Base-by-base conservation (phyloP, 805 yeast genomes). In the Wickerhamiella australiensis region DNA sequence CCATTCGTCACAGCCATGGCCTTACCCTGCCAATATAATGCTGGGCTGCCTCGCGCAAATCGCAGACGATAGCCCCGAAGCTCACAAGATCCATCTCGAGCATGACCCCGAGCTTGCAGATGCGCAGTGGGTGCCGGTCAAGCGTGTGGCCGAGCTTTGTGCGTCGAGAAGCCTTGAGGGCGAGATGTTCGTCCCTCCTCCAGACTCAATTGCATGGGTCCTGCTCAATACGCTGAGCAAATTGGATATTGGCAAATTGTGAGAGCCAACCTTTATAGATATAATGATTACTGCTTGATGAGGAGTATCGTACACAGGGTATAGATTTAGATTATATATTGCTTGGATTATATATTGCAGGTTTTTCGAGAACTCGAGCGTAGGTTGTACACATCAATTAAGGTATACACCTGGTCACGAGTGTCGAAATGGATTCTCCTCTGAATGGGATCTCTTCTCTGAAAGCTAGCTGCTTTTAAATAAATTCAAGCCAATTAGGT, bases 1-100 rank as follows among this genome's bases (percentile, higher is more conserved):
- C 48, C 66, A 81, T 20, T 71, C 78, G 57, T 76, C 92, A 11
- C 97, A 90, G 66, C 97, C 98, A 3, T 90, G 98, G 98, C 98
- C 98, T 15, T 90, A 80, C 65, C 97, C 97, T 1, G 87, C 85
- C 0, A 86, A 82, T 62, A 66, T 90, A 58, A 90, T 90, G 97
- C 75, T 90, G 56, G 97, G 97, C 8, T 88, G 96, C 64, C 63
- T 87, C 49, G 96, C 75, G 29, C 92, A 85, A n/a, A 83, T 82
- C 1, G 63, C 58, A 3, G 79, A 80, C 58, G 90, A 82, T 59
- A 29, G 51, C 9, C 56, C 53, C 3, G 60, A 56, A 31, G 47
- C 58, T 42, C 61, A 58, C 50, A 27, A 60, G 8, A 80, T 88
- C 54, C 69, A 80, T 59, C 69, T 86, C 47, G 84, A 79, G 12